phyloP scores from a whole-genome alignment of 2,329 filamentous ascomycete genomes.

The Ascochyta lentis region DNA sequence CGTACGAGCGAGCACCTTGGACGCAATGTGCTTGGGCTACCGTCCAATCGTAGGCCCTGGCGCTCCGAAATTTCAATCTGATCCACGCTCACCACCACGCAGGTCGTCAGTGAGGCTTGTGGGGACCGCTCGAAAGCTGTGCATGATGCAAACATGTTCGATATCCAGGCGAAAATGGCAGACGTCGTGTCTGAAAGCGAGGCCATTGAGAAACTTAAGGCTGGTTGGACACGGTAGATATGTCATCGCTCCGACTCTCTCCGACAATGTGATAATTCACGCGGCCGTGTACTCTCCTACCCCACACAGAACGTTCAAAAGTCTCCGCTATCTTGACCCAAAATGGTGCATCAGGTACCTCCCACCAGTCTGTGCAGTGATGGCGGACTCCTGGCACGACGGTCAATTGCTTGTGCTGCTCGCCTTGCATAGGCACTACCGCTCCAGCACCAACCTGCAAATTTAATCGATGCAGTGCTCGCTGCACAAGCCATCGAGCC shows the following conservation, averaged over 20 bases:
- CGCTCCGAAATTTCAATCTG: conserved; percentile 3
- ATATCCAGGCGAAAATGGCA: conserved; percentile 56
- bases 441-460: background rate
- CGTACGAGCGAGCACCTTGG: conserved; percentile 54
- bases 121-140: conserved; percentile 55
- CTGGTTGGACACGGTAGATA: conserved; percentile 42
- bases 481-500: background rate
- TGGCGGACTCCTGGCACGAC: background rate
- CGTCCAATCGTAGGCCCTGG: conserved; percentile 52
- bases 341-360: background rate
- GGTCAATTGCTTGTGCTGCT: background rate
- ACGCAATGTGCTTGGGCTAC: conserved; percentile 55
- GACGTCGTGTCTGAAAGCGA: conserved; percentile 55
- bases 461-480: background rate
- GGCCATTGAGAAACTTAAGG: conserved; percentile 48
- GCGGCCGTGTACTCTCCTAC: conserved; percentile 1
- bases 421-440: background rate
- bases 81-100: conserved; percentile 15
- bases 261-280: conserved; percentile 6
- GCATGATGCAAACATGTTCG: conserved; percentile 55
- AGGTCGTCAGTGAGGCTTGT: conserved; percentile 55
- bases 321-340: background rate
- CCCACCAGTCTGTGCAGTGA: background rate
- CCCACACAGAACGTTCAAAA: conserved; percentile 4
- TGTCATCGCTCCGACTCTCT: conserved; percentile 10